Base-by-base conservation (phyloP, 2,329 filamentous ascomycete genomes). In the Aphanoascus verrucosus region DNA sequence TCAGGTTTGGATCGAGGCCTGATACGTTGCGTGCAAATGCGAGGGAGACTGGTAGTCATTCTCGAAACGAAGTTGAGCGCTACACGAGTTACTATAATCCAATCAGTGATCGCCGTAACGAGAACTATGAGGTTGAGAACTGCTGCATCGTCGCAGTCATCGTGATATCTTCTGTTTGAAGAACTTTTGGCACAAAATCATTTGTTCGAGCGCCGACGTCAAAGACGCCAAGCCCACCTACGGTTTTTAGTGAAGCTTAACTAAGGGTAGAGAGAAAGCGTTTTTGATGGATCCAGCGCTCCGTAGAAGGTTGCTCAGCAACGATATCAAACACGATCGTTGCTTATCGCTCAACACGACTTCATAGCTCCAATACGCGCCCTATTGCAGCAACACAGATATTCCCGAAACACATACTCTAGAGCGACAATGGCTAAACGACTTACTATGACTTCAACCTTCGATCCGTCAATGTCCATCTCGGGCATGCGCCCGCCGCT, bases 381-480 rank as follows among this genome's bases (percentile, higher is more conserved):
- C 7, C 23, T 7, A 28, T 28, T 28, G 23, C 23, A 28, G 23
- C 38, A 12, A 41, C 6, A 15, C n/a, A 6, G 38, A 44, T 14
- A 44, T 23, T 23, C 17, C 5, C 17, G 19, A 44, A 23, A 20
- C 15, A 44, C 5, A 23, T 6, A 44, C 12, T 14, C 5, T 43
- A 9, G 11, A 9, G 11, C 11, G 11, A 12, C n/a, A 9, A 37
- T 37, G 35, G 35, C 9, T 11, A 12, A 37, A 3, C 35, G 35
- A 47, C 9, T 32, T 3, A 46, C n/a, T 12, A 52, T 52, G 50
- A 34, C 50, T 35, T 52, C 50, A 34, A 43, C 77, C 55, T 82
- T 82, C 57, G 78, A 81, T 60, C 74, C 76, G 1, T 80, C 79
- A 0, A 71, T 80, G 55, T 79, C 77, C 28, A 74, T 74, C 45